phyloP scores from a whole-genome alignment of 345 rosid genomes.

The Rhodamnia rubescens region DNA sequence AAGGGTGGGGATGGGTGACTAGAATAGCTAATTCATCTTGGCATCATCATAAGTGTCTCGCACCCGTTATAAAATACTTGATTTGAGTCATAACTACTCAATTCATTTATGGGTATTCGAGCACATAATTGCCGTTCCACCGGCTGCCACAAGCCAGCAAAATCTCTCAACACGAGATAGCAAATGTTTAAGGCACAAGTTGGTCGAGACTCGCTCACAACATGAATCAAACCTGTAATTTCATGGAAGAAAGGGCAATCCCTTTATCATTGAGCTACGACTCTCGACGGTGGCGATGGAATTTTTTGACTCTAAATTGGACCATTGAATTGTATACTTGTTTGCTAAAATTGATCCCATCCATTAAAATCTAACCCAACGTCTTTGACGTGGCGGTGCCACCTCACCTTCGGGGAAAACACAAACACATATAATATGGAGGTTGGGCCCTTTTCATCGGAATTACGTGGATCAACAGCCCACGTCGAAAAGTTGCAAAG shows the following conservation, averaged over 20 bases:
- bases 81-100: not conserved
- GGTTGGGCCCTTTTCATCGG: not conserved
- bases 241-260: too few species aligned
- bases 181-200: not conserved
- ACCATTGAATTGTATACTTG: too few species aligned
- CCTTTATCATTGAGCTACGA: too few species aligned
- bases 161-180: not conserved
- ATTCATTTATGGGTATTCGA: not conserved
- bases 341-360: too few species aligned
- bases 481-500: too few species aligned
- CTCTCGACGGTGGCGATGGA: too few species aligned
- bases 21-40: not conserved
- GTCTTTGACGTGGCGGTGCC: too few species aligned
- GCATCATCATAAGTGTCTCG: not conserved
- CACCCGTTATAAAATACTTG: not conserved
- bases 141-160: not conserved
- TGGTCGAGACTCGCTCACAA: not conserved
- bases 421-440: not conserved
- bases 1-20: not conserved
- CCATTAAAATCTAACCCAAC: too few species aligned
- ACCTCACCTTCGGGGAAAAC: too few species aligned
- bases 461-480: too few species aligned
- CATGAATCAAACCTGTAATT: not conserved
- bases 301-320: too few species aligned
- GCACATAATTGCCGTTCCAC: not conserved